Conservation (phyloP, 306 rosid genomes). For the Ceratonia siliqua region DNA sequence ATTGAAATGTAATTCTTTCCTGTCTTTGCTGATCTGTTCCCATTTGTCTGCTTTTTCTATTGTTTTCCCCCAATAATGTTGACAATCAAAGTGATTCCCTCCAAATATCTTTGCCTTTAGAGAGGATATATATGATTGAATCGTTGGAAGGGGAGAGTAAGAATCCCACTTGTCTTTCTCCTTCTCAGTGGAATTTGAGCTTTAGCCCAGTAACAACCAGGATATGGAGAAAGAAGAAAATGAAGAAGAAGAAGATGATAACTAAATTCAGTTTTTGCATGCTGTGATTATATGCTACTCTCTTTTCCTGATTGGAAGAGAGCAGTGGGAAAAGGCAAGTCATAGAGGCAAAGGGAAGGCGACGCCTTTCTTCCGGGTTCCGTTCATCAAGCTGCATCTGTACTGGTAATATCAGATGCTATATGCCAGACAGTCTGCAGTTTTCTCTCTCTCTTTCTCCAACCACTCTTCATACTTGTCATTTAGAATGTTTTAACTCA, state of each 20-base stretch:
- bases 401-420: slow-evolving; percentile 19
- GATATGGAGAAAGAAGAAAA: slow-evolving; percentile 59
- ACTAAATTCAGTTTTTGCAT: not conserved
- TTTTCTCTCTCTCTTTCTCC: slow-evolving; percentile 19
- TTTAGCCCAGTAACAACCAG: slow-evolving; percentile 18
- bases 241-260: slow-evolving; percentile 43
- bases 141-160: not conserved
- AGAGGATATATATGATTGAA: slow-evolving; percentile 31
- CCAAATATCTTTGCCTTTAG: slow-evolving; percentile 22
- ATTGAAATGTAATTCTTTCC: slow-evolving; percentile 19
- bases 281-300: slow-evolving; percentile 27
- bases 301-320: slow-evolving; percentile 41
- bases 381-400: slow-evolving; percentile 23
- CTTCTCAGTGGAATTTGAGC: not conserved
- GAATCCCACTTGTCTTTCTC: slow-evolving; percentile 13
- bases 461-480: slow-evolving; percentile 12
- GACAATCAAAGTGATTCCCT: slow-evolving; percentile 13
- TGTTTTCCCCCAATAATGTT: not conserved
- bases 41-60: slow-evolving; percentile 33
- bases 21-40: slow-evolving; percentile 46
- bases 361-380: slow-evolving; percentile 75
- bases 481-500: slow-evolving; percentile 1
- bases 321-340: slow-evolving; percentile 63
- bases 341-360: slow-evolving; percentile 82
- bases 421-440: not conserved